phyloP scores from a whole-genome alignment of 306 rosid species.

The Sechiopsis laciniata region DNA sequence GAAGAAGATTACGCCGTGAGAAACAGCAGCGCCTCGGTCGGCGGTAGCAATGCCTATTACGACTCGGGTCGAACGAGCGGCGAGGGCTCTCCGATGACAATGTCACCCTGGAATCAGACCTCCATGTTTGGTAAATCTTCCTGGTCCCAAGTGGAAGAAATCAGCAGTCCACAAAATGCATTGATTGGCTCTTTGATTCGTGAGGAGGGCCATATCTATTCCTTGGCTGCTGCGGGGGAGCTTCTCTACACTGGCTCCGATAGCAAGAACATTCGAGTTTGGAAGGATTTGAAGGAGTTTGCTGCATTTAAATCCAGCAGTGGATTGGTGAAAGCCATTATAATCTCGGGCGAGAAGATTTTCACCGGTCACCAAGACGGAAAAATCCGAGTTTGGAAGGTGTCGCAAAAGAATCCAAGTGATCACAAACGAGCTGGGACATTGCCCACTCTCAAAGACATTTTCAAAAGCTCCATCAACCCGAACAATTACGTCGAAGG shows the following conservation, averaged over 20 bases:
- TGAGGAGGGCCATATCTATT: no score
- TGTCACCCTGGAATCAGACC: conserved; percentile 70
- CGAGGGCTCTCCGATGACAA: conserved; percentile 64
- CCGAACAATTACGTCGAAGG: conserved; percentile 73
- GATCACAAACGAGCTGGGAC: conserved; percentile 81
- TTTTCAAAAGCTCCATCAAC: conserved; percentile 76
- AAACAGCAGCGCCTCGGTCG: conserved; percentile 23
- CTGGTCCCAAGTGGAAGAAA: conserved; percentile 26
- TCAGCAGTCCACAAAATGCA: conserved; percentile 25
- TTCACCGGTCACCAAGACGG: conserved; percentile 96
- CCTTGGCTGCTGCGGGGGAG: no score
- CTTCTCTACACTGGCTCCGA: no score
- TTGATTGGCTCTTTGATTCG: conserved; percentile 32
- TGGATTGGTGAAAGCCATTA: conserved; percentile 74
- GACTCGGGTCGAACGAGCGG: conserved; percentile 36
- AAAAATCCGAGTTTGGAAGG: conserved; percentile 74
- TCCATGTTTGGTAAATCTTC: conserved; percentile 39
- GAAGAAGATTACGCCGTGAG: conserved; percentile 9
- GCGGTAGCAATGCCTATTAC: not conserved
- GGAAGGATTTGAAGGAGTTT: conserved; percentile 77
- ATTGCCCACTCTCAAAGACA: conserved; percentile 68
- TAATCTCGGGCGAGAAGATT: conserved; percentile 59
- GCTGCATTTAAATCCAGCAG: conserved; percentile 81
- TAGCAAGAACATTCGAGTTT: conserved; percentile 54
- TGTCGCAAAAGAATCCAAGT: conserved; percentile 44